Base-by-base conservation (phyloP, 352 stramenopile genomes). In the Pythium dissotocum region DNA sequence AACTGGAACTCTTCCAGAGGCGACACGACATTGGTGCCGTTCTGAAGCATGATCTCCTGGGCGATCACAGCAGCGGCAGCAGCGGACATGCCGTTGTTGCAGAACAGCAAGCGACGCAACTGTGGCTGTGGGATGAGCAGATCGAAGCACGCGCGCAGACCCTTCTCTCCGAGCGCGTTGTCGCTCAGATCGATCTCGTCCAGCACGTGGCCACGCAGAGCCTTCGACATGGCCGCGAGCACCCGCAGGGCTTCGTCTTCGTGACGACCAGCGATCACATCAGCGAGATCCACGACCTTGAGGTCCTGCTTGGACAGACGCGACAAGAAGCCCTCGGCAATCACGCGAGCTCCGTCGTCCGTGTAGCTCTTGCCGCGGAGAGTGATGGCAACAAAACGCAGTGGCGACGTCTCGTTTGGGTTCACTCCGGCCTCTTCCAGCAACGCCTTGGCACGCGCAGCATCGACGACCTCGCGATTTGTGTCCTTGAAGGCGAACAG, bases 161-260 rank as follows among this genome's bases (percentile, higher is more conserved):
- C 85, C 68, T 92, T 91, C 67, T 91, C 82, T 10, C 85, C 85
- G 0, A 92, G 75, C 35, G 83, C 83, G 63, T 93, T 93, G 67
- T 93, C 85, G 63, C 85, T 92, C 44, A 93, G 57, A 67, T 98
- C 88, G 36, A 98, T 94, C 63, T 91, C 73, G 9, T 93, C 79
- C 4, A 98, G 78, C 21, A 88, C 60, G 59, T 93, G 80, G 48
- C 87, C 81, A 48, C 67, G 73, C 46, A 98, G 82, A 26, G 90
- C 84, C 48, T 77, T 69, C 61, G 85, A 95, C 62, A 98, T 85
- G 18, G 78, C 85, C 52, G 79, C 72, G 9, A 98, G 79, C 30
- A 98, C 93, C 28, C 88, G 76, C 32, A 98, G 72, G 24, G 90
- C 94, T 70, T 97, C 86, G 60, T 96, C 90, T 63, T 98, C 94